phyloP scores from a whole-genome alignment of 805 yeast species.

The Torulaspora maleeae region DNA sequence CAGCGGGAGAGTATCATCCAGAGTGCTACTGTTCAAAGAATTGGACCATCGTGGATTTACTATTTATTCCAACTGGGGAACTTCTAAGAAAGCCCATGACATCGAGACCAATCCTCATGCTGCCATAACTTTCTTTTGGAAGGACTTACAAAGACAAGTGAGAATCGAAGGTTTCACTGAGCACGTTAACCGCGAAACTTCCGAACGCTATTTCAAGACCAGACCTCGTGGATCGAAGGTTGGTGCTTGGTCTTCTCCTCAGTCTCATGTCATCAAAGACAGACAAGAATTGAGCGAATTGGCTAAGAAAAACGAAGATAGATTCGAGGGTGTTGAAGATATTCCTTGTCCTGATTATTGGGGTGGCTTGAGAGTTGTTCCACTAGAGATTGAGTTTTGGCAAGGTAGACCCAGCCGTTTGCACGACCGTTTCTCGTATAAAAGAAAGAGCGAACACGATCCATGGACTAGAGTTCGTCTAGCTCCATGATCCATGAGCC shows the following conservation, averaged over 20 bases:
- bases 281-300: constrained; percentile 60
- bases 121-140: constrained; percentile 89
- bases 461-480: constrained; percentile 65
- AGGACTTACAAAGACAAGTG: constrained; percentile 82
- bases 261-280: constrained; percentile 53
- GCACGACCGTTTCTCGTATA: constrained; percentile 81
- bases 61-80: constrained; percentile 86
- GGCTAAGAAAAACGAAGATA: constrained; percentile 45
- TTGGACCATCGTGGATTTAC: constrained; percentile 80
- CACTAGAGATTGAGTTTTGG: constrained; percentile 93
- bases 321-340: constrained; percentile 56
- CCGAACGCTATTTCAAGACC: constrained; percentile 72
- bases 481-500: constrained; percentile 51
- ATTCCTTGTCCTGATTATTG: constrained; percentile 90
- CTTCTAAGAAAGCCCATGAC: constrained; percentile 77
- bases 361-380: constrained; percentile 91
- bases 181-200: constrained; percentile 64
- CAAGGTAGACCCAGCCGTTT: constrained; percentile 88
- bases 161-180: constrained; percentile 86
- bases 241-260: constrained; percentile 97
- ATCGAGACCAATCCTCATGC: constrained; percentile 69
- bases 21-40: constrained; percentile 85
- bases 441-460: constrained; percentile 47
- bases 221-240: constrained; percentile 90
- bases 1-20: constrained; percentile 80